Evolutionary conservation across 164 flowering plant species (phyloP).

Genomic region (Umbellularia californica): DNA sequence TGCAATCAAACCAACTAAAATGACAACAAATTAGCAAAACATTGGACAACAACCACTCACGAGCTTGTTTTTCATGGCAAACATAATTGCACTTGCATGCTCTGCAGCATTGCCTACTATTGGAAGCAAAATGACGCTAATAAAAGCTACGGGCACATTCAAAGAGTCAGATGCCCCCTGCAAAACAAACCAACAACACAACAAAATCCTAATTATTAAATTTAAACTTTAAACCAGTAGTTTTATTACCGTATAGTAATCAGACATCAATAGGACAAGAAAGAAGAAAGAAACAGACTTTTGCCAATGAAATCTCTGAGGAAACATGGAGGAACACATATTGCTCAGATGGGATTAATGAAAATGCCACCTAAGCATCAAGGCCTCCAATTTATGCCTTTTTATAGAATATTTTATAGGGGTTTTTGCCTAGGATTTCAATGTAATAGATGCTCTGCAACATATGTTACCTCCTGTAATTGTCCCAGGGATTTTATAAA

Average conservation of each 20-base stretch:
- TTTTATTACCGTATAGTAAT: neutral
- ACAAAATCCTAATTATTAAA: neutral
- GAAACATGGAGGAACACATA: neutral
- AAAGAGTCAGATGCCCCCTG: slow-evolving; percentile 69
- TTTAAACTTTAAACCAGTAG: no score
- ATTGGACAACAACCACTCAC: slow-evolving; percentile 30
- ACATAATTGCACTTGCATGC: slow-evolving; percentile 80
- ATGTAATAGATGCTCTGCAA: no score
- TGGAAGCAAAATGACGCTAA: slow-evolving; percentile 72
- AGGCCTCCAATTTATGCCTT: neutral
- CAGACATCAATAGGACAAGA: neutral
- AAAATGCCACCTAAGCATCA: neutral
- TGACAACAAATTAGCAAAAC: slow-evolving; percentile 2
- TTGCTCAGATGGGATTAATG: neutral
- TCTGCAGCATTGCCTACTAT: slow-evolving; percentile 82
- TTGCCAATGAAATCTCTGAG: neutral
- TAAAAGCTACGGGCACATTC: slow-evolving; percentile 74
- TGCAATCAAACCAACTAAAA: neutral
- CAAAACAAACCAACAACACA: slow-evolving; percentile 10
- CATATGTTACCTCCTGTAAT: no score
- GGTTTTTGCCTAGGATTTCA: no score
- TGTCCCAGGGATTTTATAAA: no score
- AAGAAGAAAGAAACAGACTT: neutral
- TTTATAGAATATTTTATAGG: no score
- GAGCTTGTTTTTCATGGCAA: slow-evolving; percentile 71